phyloP scores from a whole-genome alignment of 2,329 filamentous ascomycete genomes.

The Phaeomoniella chlamydospora region DNA sequence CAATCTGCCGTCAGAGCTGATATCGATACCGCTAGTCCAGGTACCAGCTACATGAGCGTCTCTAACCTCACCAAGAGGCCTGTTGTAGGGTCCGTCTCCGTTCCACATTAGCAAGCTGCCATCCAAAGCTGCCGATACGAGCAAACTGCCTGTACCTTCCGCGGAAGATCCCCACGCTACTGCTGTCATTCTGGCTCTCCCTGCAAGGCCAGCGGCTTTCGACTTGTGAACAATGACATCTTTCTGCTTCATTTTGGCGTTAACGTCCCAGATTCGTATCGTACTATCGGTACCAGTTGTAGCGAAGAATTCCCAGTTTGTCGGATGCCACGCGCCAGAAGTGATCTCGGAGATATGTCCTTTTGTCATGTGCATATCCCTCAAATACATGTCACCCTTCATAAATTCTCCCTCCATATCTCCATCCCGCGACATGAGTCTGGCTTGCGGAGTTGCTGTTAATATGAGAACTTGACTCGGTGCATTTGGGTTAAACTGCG shows the following conservation, averaged over 20 bases:
- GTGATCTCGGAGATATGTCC: slow-evolving; percentile 89
- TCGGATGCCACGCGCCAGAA: slow-evolving; percentile 80
- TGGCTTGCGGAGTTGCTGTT: slow-evolving; percentile 77
- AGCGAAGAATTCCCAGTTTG: slow-evolving; percentile 67
- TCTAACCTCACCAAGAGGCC: slow-evolving; percentile 69
- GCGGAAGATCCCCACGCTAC: slow-evolving; percentile 69
- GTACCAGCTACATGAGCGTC: slow-evolving; percentile 71
- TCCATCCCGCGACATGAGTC: slow-evolving; percentile 78
- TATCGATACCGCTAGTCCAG: slow-evolving; percentile 84
- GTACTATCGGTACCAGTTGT: slow-evolving; percentile 94
- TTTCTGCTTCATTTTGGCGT: slow-evolving; percentile 76
- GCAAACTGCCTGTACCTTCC: slow-evolving; percentile 63
- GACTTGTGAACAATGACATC: slow-evolving; percentile 96
- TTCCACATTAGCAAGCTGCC: slow-evolving; percentile 85
- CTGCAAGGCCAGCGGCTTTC: slow-evolving; percentile 70
- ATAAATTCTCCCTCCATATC: slow-evolving; percentile 75
- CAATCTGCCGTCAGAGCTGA: slow-evolving; percentile 80
- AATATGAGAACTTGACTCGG: slow-evolving; percentile 74
- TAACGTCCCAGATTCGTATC: slow-evolving; percentile 90
- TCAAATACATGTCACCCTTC: slow-evolving; percentile 96
- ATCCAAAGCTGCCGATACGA: slow-evolving; percentile 74
- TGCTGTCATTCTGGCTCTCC: slow-evolving; percentile 84
- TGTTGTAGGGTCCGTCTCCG: slow-evolving; percentile 71
- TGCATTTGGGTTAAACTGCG: slow-evolving; percentile 72
- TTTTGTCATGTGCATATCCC: slow-evolving; percentile 96